Base-by-base conservation (phyloP, 2,329 filamentous ascomycete species). In the Aspergillus eucalypticola region DNA sequence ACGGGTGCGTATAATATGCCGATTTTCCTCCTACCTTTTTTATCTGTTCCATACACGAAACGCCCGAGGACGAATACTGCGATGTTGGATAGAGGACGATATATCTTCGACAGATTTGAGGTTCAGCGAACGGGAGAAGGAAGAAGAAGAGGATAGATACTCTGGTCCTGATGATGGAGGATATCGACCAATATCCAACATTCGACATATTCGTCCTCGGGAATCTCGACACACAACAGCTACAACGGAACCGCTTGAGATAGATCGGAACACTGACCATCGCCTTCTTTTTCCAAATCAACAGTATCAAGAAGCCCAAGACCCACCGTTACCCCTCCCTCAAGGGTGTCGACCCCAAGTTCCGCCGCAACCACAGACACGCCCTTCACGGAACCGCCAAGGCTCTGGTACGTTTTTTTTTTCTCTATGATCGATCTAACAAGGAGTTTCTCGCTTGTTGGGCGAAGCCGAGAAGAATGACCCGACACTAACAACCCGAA, bases 241-340 rank as follows among this genome's bases (percentile, higher is more conserved):
- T 21, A 54, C 10, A 15, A 6, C 13, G 21, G 15, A 32, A 27
- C 25, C 23, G 39, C 15, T 11, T 23, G 44, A 27, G 25, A 23
- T 49, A 39, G 32, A 13, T 44, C 8, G 38, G 8, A 21, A 44
- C 21, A 56, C 72, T 75, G 64, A 74, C 67, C 60, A 56, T 19
- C n/a, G 25, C 39, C 13, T 27, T 55, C 17, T 61, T 67, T 60
- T 61, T 67, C 59, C 56, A 51, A 15, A 49, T 52, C 53, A 68
- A 73, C 80, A 97, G 94, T 85, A 99, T 99, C 88, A 98, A 98
- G 90, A 98, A 97, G 90, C 95, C 95, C 71, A 97, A 96, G 89
- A 98, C 95, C 79, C 88, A 93, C 83, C 88, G 95, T 86, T 99
- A 99, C 86, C 95, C 95, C 71, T 98, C 94, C 74, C 90, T 99